Percentiles rank a stretch among this genome's conserved stretches.
These are phyloP conservation scores for Phoma herbarum DNA, from an alignment of 2,329 filamentous ascomycete genomes.

Conservation along the genomic window DNA sequence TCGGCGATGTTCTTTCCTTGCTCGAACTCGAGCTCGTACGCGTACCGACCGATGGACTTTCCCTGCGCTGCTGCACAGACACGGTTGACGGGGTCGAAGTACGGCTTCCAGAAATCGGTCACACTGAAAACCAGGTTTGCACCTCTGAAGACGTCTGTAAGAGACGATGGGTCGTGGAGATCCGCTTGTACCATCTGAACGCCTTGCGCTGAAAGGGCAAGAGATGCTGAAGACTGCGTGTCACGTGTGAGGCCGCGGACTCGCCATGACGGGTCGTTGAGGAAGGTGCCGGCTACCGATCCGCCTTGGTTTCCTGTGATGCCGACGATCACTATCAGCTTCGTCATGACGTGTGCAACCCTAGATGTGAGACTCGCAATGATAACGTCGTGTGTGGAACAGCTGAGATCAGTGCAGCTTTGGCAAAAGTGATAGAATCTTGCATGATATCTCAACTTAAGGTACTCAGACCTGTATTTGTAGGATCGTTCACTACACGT, in stretches of 20 bases:
- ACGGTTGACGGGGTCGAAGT: background rate
- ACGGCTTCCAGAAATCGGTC: background rate
- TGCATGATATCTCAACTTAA: no score
- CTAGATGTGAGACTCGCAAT: no score
- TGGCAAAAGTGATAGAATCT: no score
- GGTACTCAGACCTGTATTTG: background rate
- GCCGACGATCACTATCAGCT: slow-evolving; percentile 41
- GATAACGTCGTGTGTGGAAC: background rate
- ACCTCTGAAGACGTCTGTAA: background rate
- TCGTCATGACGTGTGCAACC: slow-evolving; percentile 18
- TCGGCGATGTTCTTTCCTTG: background rate
- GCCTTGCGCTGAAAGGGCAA: slow-evolving; percentile 40
- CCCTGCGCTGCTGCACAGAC: background rate
- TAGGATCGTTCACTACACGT: background rate
- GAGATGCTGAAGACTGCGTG: slow-evolving; percentile 24
- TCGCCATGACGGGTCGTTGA: slow-evolving; percentile 44
- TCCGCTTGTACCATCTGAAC: slow-evolving; percentile 43
- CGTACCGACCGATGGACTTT: background rate
- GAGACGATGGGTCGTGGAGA: background rate
- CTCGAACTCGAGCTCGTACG: background rate
- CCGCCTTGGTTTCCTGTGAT: slow-evolving; percentile 41
- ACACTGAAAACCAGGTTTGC: background rate
- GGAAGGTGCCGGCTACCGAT: slow-evolving; percentile 42
- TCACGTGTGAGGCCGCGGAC: slow-evolving; percentile 58
- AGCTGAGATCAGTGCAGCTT: background rate